phyloP scores from a whole-genome alignment of 2,329 filamentous ascomycete species.

The Pochonia chlamydosporia region DNA sequence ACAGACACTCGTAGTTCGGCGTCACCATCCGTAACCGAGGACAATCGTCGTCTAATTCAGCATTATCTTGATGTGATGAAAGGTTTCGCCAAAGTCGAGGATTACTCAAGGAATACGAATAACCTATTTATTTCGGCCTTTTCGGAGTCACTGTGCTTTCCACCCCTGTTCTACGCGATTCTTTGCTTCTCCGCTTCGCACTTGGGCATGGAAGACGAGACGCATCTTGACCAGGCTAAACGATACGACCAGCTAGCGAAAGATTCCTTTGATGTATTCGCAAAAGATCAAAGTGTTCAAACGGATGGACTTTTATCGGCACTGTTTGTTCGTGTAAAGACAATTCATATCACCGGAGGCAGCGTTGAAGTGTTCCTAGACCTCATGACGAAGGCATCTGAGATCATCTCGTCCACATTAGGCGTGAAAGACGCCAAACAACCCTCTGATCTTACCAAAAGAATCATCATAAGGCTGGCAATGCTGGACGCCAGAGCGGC shows the following conservation, averaged over 20 bases:
- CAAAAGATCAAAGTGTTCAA: not conserved
- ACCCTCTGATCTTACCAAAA: constrained; percentile 2
- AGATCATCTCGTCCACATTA: constrained; percentile 8
- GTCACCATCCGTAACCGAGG: constrained; percentile 2
- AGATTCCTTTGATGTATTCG: constrained; percentile 11
- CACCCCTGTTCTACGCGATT: constrained; percentile 12
- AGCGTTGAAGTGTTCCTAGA: constrained; percentile 8
- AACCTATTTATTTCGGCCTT: constrained; percentile 13
- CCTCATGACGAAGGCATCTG: constrained; percentile 6
- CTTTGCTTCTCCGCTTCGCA: constrained; percentile 13
- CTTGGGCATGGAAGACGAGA: constrained; percentile 7
- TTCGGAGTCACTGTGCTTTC: constrained; percentile 11
- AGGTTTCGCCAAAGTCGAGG: constrained; percentile 13
- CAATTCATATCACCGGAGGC: constrained; percentile 10
- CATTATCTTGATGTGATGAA: constrained; percentile 14
- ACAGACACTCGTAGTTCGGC: not conserved
- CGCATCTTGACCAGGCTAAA: constrained; percentile 7
- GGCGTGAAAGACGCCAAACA: not conserved
- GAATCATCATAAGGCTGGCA: constrained; percentile 11
- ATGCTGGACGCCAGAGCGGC: constrained; percentile 11
- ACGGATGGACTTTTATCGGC: constrained; percentile 11
- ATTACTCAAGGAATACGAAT: constrained; percentile 10
- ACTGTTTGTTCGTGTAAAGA: constrained; percentile 11
- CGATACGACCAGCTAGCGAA: constrained; percentile 4
- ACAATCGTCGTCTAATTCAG: constrained; percentile 11